Conservation (phyloP, 805 yeast genomes). For the Barnettozyma pratensis region DNA sequence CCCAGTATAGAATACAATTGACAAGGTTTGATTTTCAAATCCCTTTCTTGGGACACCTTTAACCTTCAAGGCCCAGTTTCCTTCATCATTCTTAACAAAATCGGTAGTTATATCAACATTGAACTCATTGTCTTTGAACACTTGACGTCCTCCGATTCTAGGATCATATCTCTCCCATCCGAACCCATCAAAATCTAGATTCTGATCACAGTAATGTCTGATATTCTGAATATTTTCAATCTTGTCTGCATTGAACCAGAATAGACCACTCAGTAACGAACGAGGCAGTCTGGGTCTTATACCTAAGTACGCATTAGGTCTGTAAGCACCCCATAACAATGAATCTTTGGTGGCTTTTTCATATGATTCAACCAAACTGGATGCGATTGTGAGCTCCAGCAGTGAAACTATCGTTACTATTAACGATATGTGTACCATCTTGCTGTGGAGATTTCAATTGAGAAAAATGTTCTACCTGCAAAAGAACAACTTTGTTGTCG, state of each 20-base stretch:
- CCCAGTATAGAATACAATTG: constrained; percentile 75
- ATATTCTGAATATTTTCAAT: constrained; percentile 47
- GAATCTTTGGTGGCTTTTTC: constrained; percentile 40
- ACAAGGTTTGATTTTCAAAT: constrained; percentile 43
- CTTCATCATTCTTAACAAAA: constrained; percentile 67
- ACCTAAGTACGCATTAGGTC: constrained; percentile 84
- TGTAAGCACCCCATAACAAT: constrained; percentile 87
- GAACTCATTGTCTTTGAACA: constrained; percentile 61
- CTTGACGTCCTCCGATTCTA: constrained; percentile 78
- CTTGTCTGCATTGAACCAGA: constrained; percentile 78
- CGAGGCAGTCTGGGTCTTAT: constrained; percentile 77
- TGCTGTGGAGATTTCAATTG: too few relatives aligned
- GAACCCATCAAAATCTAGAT: constrained; percentile 63
- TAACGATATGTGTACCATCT: not conserved
- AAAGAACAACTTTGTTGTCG: too few relatives aligned
- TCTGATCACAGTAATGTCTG: constrained; percentile 73
- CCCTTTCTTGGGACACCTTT: constrained; percentile 57
- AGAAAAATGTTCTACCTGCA: too few relatives aligned
- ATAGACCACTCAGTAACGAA: constrained; percentile 69
- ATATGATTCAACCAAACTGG: constrained; percentile 16
- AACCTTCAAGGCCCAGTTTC: constrained; percentile 78
- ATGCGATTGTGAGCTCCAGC: too few relatives aligned
- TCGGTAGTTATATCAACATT: constrained; percentile 61
- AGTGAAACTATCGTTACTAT: not conserved
- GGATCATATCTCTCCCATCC: constrained; percentile 91